phyloP scores from a whole-genome alignment of 2,329 filamentous ascomycete species.

The Uncinocarpus reesii region DNA sequence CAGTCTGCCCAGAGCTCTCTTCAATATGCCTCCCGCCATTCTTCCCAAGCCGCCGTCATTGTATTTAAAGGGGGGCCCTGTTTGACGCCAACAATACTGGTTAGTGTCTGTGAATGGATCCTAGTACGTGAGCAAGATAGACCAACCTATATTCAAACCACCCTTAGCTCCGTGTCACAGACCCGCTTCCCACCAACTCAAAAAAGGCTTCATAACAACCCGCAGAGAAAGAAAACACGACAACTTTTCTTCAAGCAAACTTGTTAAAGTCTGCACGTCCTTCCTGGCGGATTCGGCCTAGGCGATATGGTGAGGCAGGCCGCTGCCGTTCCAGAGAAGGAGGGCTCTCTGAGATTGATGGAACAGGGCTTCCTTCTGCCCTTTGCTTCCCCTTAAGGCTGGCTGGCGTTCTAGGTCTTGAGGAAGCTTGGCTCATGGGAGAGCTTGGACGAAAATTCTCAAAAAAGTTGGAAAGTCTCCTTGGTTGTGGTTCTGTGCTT shows the following conservation, averaged over 20 bases:
- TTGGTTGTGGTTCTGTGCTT: background rate
- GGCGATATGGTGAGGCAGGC: constrained; percentile 6
- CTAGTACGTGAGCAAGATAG: background rate
- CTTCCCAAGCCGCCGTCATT: too few species aligned
- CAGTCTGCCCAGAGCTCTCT: too few species aligned
- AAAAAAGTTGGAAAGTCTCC: constrained; percentile 3
- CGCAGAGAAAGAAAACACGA: background rate
- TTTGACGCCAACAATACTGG: background rate
- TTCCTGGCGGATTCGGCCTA: background rate
- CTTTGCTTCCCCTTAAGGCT: background rate
- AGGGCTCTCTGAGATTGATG: background rate
- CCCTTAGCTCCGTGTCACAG: background rate
- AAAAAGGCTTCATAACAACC: background rate
- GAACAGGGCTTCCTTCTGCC: background rate
- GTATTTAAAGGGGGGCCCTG: too few species aligned
- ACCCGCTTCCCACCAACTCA: background rate
- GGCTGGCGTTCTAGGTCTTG: background rate
- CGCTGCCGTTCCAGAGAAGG: background rate
- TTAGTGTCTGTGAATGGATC: background rate
- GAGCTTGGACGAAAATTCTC: constrained; percentile 3
- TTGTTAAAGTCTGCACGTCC: constrained; percentile 1
- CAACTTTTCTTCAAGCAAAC: background rate
- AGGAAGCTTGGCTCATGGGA: background rate
- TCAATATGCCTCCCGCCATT: too few species aligned
- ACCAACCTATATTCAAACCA: background rate